A percentile compares a stretch with the other conserved stretches of the same genome.
phyloP scores from a whole-genome alignment of 2,329 filamentous ascomycete species.

The Aspergillus flavus region DNA sequence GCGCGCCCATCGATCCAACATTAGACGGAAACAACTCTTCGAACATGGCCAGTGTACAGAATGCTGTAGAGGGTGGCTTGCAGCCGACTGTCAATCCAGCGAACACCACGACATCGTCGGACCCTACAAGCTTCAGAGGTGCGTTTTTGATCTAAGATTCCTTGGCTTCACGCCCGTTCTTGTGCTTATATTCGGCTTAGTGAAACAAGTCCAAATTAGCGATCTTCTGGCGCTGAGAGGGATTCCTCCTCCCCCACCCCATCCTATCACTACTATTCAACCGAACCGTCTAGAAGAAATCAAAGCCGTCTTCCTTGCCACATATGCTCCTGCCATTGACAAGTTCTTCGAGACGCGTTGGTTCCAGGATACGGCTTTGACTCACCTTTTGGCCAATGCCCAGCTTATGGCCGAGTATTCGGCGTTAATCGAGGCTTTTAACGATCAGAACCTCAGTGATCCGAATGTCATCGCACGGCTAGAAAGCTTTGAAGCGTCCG shows the following conservation, averaged over 20 bases:
- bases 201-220: conserved; percentile 70
- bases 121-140: conserved; percentile 55
- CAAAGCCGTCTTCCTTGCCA: conserved; percentile 70
- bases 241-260: conserved; percentile 59
- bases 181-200: conserved; percentile 52
- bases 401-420: conserved; percentile 68
- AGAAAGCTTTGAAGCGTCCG: conserved; percentile 59
- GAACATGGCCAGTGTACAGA: conserved; percentile 38
- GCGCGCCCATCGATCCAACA: conserved; percentile 66
- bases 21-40: conserved; percentile 53
- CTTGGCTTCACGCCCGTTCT: neutral
- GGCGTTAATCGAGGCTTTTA: conserved; percentile 60
- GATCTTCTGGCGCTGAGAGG: conserved; percentile 70
- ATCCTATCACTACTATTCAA: conserved; percentile 51
- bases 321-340: conserved; percentile 75
- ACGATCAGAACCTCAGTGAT: conserved; percentile 42
- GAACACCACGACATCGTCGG: conserved; percentile 33
- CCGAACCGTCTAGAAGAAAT: conserved; percentile 64
- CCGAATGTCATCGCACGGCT: conserved; percentile 40
- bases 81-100: conserved; percentile 30
- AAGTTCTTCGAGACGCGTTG: conserved; percentile 80
- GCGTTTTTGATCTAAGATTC: conserved; percentile 21
- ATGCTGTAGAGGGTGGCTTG: conserved; percentile 31
- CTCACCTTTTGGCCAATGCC: conserved; percentile 57
- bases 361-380: conserved; percentile 65